Evolutionary conservation across 2,329 filamentous ascomycete species (phyloP), one percentile per base, ranked within the genome.

Genomic region (Neonectria sp.): DNA sequence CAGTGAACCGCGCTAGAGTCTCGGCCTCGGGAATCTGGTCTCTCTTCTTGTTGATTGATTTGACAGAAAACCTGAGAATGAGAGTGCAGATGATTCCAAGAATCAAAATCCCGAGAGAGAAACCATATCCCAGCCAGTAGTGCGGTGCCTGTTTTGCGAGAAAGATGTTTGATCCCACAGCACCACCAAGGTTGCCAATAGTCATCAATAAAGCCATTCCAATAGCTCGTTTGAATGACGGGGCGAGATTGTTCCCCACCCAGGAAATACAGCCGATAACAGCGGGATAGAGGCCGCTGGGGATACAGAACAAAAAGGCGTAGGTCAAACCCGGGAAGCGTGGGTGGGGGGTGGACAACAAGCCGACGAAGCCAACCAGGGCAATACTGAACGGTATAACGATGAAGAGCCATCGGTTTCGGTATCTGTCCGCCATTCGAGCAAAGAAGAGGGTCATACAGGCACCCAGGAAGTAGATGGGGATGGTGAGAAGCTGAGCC

Each of bases 401-500:
- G 31, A 65, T 65, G 17, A 65, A 60, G 4, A 37, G 2, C 40
- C 51, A 65, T 12, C 63, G 35, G 2, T 31, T 53, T 2, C 21
- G 55, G 27, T 17, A 25, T 1, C 29, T 33, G 24, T 65, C 62
- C 2, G 62, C 55, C 4, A 46, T 4, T 2, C 15, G 27, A 6
- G 61, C 21, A 45, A 64, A 46, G 35, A 58, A 33, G 6, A 64
- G 15, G 1, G 61, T 64, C 2, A 24, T 21, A 5, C 45, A 55
- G 21, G 56, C 37, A 1, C 40, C 56, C 1, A 60, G 21, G 13
- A 65, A 59, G 21, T 60, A 65, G 27, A 65, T 55, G 0, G 62
- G 62, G 7, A 65, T 43, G 15, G 62, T 65, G 1, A 60, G 37
- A 4, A 60, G 56, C 27, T 65, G 62, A 6, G 62, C 62, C 6